Base-by-base conservation (phyloP, 2,329 filamentous ascomycete species). In the Torrubiella hemipterigena region DNA sequence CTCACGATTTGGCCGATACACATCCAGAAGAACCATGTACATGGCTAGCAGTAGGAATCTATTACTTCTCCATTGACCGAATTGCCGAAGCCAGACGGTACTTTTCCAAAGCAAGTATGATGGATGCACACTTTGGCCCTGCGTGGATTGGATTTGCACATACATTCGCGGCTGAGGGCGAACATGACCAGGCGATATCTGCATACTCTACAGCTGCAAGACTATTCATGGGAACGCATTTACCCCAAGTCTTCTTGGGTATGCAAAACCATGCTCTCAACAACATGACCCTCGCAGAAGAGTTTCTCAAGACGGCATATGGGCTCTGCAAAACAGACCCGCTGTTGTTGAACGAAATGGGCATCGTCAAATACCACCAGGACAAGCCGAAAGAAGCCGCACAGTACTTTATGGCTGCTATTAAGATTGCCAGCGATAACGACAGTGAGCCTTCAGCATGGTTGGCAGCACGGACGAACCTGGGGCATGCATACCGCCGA, bases 121-220 rank as follows among this genome's bases (percentile, higher is more conserved):
- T 98, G 78, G 87, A 98, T 49, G 83, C 89, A 6, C 89, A 96
- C 58, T 98, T 94, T 46, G 89, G 89, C 0, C 84, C 91, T 2
- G 91, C 91, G 4, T 98, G 91, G 91, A 96, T 98, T 41, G 91
- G 93, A 2, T 98, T 98, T 50, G 91, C 91, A 2, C 93, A 98
- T 54, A 98, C 91, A 0, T 98, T 98, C 52, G 91, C 91, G 2
- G 87, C 86, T 9, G 91, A 98, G 54, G 91, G 91, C 31, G 91
- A 98, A 55, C 87, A 96, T 54, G 91, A 98, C 52, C 91, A 98
- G 58, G 91, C 91, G 29, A 95, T 98, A 40, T 93, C 87, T 7
- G 91, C 93, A 1, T 98, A 98, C 59, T 93, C 84, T 18, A 98
- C 91, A 1, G 91, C 91, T 1, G 89, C 89, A 3, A 73, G 91